A percentile compares a stretch with the other conserved stretches of the same genome.
phyloP scores from a whole-genome alignment of 179 eudicot genomes.

The Spergularia azorica region DNA sequence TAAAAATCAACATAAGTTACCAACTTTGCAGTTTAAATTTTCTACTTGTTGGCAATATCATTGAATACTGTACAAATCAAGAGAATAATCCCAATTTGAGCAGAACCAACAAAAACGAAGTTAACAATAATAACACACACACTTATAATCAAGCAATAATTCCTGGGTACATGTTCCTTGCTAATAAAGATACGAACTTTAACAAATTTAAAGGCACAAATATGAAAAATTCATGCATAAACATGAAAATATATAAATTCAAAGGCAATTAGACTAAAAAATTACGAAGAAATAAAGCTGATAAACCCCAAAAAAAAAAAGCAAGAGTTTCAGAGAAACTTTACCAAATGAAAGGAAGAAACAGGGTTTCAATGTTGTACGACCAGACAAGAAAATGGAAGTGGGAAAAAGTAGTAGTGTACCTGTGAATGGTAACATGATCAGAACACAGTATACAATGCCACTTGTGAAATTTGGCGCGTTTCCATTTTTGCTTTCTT shows the following conservation, averaged over 20 bases:
- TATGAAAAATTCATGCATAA: too few relatives aligned
- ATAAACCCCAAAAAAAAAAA: background rate
- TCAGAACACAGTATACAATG: background rate
- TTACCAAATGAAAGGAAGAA: background rate
- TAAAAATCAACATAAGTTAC: background rate
- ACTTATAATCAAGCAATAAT: background rate
- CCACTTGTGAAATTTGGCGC: conserved; percentile 7
- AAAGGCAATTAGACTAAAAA: background rate
- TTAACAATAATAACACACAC: background rate
- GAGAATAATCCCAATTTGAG: background rate
- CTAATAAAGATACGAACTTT: background rate
- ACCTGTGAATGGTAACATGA: too few relatives aligned
- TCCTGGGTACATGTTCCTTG: background rate
- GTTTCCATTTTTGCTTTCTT: background rate
- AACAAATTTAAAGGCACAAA: background rate
- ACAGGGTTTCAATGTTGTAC: background rate
- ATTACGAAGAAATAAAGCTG: background rate
- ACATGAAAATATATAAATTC: background rate
- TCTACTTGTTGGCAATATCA: too few relatives aligned
- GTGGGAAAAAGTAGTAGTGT: too few relatives aligned
- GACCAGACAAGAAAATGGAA: background rate
- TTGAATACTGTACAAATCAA: too few relatives aligned
- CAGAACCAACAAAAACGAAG: background rate
- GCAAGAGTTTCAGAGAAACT: background rate
- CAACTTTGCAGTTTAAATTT: background rate